Evolutionary conservation across 1,284 basidiomycete genomes (phyloP), one percentile per base, ranked within the genome.

Genomic region (Neotropicomus parvogracilis): DNA sequence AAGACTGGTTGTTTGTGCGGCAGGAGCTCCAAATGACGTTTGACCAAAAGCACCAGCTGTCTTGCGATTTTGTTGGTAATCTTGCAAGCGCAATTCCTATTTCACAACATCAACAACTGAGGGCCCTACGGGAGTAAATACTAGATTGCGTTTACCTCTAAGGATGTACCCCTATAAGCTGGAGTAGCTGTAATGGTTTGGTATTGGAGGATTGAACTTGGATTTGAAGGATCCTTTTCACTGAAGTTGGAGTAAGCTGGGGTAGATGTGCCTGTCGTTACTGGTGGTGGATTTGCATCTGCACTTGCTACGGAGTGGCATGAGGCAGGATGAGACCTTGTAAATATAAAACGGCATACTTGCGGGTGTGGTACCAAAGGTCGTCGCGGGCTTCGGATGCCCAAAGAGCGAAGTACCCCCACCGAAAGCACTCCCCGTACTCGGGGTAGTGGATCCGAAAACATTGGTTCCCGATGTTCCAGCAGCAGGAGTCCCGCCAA

Each of bases 131-230:
- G 40, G 49, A 59, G 44, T 33, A 47, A 27, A 34, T 8, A 36
- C n/a, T 3, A 12, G 14, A 39, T 19, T 27, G 32, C 4, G 1
- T 74, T 41, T 46, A 83, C 85, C 70, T 89, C 88, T 49, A 85
- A 76, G n/a, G 86, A 89, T 48, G 75, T 79, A 37, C 81, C 80
- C 48, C 74, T 67, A 60, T 88, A 90, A 12, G 74, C 73, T 19
- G 83, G 83, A 72, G 82, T 85, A 50, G 81, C 83, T n/a, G 82
- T 75, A 43, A 87, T 86, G 28, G 81, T 75, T 64, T 90, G 87
- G 60, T 84, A 89, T 50, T 83, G 81, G 27, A 81, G 68, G 4
- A 70, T 77, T 21, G 66, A 44, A 35, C 49, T 70, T 11, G 67
- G 52, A 38, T 68, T 72, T 4, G 67, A 59, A 20, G 66, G 52